Evolutionary conservation across 2,329 filamentous ascomycete species (phyloP).

Genomic region (Penicillium nordicum): DNA sequence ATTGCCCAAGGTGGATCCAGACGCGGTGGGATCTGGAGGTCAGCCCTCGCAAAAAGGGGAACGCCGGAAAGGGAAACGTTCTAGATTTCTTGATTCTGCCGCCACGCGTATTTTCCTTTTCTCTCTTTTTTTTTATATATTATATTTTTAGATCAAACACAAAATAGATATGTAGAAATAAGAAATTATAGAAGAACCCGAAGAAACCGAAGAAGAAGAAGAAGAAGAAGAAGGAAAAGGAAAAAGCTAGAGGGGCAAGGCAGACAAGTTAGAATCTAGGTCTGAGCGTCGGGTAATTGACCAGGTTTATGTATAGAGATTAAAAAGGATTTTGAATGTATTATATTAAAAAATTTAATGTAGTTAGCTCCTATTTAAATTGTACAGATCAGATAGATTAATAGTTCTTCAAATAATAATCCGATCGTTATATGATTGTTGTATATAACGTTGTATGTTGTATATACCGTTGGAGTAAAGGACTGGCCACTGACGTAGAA

Average conservation of each 20-base stretch:
- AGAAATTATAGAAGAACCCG: neutral
- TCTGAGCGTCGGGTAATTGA: constrained; percentile 6
- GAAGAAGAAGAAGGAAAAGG: neutral
- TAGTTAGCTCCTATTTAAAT: neutral
- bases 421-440: neutral
- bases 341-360: neutral
- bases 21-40: constrained; percentile 25
- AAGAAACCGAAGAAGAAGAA: neutral
- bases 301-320: neutral
- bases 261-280: constrained; percentile 8
- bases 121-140: neutral
- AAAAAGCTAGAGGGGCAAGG: constrained; percentile 8
- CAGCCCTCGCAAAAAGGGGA: constrained; percentile 26
- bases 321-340: neutral
- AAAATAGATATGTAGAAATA: neutral
- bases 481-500: constrained; percentile 6
- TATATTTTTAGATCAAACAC: neutral
- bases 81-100: constrained; percentile 8
- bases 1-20: constrained; percentile 22
- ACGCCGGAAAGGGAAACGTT: constrained; percentile 19
- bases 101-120: neutral
- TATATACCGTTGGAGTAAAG: too few relatives aligned
- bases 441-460: neutral
- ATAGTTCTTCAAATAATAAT: neutral
- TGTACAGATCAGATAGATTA: neutral